These are phyloP conservation scores for Schwanniomyces polymorphus DNA, from an alignment of 805 yeast genomes.

Conservation along the genomic window DNA sequence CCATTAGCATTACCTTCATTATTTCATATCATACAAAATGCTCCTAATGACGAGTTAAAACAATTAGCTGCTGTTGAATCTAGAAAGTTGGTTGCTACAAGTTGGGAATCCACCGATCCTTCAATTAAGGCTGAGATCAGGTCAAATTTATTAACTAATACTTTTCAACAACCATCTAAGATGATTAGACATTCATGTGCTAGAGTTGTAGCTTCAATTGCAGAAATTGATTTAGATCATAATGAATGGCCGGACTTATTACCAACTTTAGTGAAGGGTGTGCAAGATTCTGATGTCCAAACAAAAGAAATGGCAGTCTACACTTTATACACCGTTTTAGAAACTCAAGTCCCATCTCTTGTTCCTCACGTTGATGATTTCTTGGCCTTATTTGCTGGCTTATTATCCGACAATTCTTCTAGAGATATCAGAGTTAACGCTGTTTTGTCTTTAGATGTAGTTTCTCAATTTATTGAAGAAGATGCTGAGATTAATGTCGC, in stretches of 20 bases:
- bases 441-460: slow-evolving; percentile 73
- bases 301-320: slow-evolving; percentile 82
- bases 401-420: slow-evolving; percentile 62
- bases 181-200: slow-evolving; percentile 86
- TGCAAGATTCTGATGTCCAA: slow-evolving; percentile 49
- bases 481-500: slow-evolving; percentile 46
- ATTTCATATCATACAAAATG: slow-evolving; percentile 74
- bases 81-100: slow-evolving; percentile 71
- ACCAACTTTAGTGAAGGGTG: slow-evolving; percentile 67
- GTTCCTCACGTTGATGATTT: slow-evolving; percentile 62
- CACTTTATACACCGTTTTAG: slow-evolving; percentile 75
- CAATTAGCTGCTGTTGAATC: slow-evolving; percentile 97
- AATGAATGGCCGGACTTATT: slow-evolving; percentile 75
- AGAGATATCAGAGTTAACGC: slow-evolving; percentile 79
- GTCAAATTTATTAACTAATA: slow-evolving; percentile 63
- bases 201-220: slow-evolving; percentile 85
- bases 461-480: slow-evolving; percentile 68
- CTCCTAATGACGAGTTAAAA: slow-evolving; percentile 68
- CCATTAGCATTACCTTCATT: slow-evolving; percentile 77
- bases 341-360: slow-evolving; percentile 62
- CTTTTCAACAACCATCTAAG: slow-evolving; percentile 64
- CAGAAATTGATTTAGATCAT: slow-evolving; percentile 65
- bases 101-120: slow-evolving; percentile 63
- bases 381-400: slow-evolving; percentile 65
- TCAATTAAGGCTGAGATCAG: slow-evolving; percentile 61